Evolutionary conservation across 2,329 filamentous ascomycete species (phyloP), one percentile per base, ranked within the genome.

Genomic region (Mollisiaceae sp.): DNA sequence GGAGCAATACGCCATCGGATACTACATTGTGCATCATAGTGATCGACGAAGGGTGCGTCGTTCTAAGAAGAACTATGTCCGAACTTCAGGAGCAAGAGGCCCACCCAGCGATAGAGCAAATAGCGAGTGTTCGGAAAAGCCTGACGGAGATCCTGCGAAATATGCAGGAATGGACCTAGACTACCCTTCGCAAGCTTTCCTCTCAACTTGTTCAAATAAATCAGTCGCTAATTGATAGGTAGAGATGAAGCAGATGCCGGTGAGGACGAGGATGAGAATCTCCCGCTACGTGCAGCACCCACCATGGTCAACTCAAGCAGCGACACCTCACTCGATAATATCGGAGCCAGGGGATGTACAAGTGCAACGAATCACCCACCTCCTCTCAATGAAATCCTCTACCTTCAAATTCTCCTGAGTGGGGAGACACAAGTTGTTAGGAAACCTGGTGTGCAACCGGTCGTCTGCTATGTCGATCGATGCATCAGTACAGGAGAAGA

Each of bases 401-500:
- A 54, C 18, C 50, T 54, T 35, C 50, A 54, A n/a, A 35, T 32
- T 2, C 24, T 32, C 1, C 22, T 32, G 6, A 18, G 8, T 14
- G 50, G 50, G 32, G 22, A 15, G 3, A 54, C 50, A 32, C 50
- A 24, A 1, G 18, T 54, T 8, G 14, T 32, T 18, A 24, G 50
- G 11, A 27, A 32, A 14, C 50, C 50, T 27, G 50, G 50, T 20
- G 18, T 54, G 14, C 50, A 15, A 15, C 50, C 50, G 6, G n/a
- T 54, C 11, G 50, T 54, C 14, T 54, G 50, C 15, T 54, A 54
- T 14, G 50, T 54, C 22, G 50, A 54, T n/a, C 8, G 22, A n/a
- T 32, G 50, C 14, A 54, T 24, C 22, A 54, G n/a, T 18, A 35
- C 22, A 4, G 2, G 12, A 2, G 14, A 22, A 20, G 20, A 5